These are phyloP conservation scores for Ustilago curta DNA, from an alignment of 1,284 basidiomycete species.

Conservation along the genomic window DNA sequence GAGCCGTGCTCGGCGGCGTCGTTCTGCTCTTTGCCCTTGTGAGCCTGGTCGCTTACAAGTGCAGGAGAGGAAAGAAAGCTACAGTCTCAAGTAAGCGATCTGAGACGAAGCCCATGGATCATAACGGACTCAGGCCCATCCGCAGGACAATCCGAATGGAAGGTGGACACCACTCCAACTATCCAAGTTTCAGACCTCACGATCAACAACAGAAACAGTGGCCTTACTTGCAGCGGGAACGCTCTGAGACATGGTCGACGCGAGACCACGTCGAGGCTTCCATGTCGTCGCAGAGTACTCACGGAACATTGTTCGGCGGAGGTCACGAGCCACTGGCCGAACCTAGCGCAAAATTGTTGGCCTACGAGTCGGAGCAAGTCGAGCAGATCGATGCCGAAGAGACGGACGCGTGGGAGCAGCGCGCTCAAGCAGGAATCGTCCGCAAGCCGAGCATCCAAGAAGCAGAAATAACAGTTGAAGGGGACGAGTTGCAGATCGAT, in stretches of 20 bases:
- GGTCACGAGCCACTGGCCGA: background rate
- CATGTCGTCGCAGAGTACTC: background rate
- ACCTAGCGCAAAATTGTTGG: background rate
- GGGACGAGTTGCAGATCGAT: constrained; percentile 31
- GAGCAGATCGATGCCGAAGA: background rate
- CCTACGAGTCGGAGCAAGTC: too few species aligned
- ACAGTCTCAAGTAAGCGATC: background rate
- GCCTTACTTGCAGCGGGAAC: constrained; percentile 4
- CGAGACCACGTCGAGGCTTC: background rate
- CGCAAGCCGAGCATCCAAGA: background rate
- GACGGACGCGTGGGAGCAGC: background rate
- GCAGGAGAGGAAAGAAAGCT: constrained; percentile 10
- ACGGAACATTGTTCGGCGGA: background rate
- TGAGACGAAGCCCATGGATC: background rate
- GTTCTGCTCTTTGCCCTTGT: constrained; percentile 12
- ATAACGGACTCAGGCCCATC: too few species aligned
- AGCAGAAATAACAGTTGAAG: constrained; percentile 14
- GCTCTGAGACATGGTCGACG: background rate
- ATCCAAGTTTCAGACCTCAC: background rate
- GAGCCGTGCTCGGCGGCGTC: constrained; percentile 5
- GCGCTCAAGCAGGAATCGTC: background rate
- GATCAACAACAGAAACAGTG: background rate
- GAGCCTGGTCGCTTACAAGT: constrained; percentile 3
- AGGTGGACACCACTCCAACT: background rate
- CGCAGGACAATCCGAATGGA: background rate